These are phyloP conservation scores for Clonostachys solani DNA, from an alignment of 2,329 filamentous ascomycete species.

Conservation along the genomic window DNA sequence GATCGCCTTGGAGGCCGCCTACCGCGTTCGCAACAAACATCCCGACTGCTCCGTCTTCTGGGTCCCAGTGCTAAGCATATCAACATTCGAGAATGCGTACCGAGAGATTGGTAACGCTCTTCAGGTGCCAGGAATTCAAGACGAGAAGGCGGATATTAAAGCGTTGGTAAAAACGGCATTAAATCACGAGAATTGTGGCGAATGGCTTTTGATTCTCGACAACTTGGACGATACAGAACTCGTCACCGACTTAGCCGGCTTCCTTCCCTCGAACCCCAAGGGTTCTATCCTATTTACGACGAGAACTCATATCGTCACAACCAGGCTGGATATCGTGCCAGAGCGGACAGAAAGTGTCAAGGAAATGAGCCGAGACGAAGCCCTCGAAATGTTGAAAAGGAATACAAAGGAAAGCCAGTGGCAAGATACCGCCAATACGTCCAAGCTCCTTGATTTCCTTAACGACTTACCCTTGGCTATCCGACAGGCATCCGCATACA, in stretches of 20 bases:
- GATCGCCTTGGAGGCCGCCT: slow-evolving; percentile 27
- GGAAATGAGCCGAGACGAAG: slow-evolving; percentile 12
- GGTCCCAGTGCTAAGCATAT: slow-evolving; percentile 21
- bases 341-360: slow-evolving; percentile 5
- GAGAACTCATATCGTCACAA: no score
- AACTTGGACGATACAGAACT: slow-evolving; percentile 33
- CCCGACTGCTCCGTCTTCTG: slow-evolving; percentile 33
- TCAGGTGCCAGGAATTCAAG: slow-evolving; percentile 16
- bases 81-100: slow-evolving; percentile 26
- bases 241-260: slow-evolving; percentile 20
- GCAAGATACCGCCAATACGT: no score
- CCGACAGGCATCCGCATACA: slow-evolving; percentile 25
- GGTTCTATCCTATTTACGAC: slow-evolving; percentile 14
- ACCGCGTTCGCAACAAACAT: slow-evolving; percentile 12
- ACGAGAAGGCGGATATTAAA: slow-evolving; percentile 27
- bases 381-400: slow-evolving; percentile 11
- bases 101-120: slow-evolving; percentile 20
- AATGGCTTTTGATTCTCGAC: slow-evolving; percentile 39
- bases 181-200: slow-evolving; percentile 12
- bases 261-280: slow-evolving; percentile 4
- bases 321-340: no score
- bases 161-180: slow-evolving; percentile 25
- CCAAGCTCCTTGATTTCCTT: slow-evolving; percentile 15
- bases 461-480: slow-evolving; percentile 26
- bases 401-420: slow-evolving; percentile 4